A percentile compares a stretch with the other conserved stretches of the same genome.
Evolutionary conservation across 257 asterid species (phyloP).

Genomic region (Fraxinus excelsior): DNA sequence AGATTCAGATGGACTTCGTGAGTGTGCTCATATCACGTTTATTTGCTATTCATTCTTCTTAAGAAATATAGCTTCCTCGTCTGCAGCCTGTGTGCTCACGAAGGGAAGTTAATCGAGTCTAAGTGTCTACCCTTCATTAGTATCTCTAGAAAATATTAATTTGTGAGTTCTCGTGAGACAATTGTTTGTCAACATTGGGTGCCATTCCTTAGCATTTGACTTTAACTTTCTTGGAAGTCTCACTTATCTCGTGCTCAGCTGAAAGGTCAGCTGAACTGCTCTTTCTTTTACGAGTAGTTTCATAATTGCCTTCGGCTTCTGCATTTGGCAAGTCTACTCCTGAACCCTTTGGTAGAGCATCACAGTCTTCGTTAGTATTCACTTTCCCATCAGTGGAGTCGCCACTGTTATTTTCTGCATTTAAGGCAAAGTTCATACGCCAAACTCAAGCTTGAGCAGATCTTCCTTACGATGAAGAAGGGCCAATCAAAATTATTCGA

Average conservation of each 20-base stretch:
- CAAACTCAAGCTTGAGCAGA: no score
- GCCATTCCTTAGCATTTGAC: conserved; percentile 26
- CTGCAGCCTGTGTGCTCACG: no score
- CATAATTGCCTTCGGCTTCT: conserved; percentile 25
- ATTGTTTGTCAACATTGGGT: neutral
- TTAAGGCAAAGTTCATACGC: no score
- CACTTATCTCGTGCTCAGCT: neutral
- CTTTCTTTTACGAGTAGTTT: conserved; percentile 44
- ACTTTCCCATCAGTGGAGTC: conserved; percentile 31
- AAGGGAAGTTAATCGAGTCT: no score
- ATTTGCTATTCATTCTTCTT: no score
- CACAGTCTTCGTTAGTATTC: conserved; percentile 19
- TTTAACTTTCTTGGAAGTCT: conserved; percentile 36
- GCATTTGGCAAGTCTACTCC: neutral
- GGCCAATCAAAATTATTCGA: no score
- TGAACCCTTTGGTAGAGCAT: conserved; percentile 5
- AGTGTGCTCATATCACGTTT: no score
- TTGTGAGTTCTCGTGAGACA: conserved; percentile 7
- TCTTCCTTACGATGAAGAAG: no score
- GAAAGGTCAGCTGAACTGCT: conserved; percentile 20
- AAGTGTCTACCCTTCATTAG: conserved; percentile 8
- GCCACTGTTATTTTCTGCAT: conserved; percentile 18
- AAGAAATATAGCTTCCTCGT: no score
- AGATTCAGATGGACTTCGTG: no score
- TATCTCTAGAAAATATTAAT: conserved; percentile 8